Evolutionary conservation across 2,329 filamentous ascomycete genomes (phyloP).

Genomic region (Stachybotrys chartarum): DNA sequence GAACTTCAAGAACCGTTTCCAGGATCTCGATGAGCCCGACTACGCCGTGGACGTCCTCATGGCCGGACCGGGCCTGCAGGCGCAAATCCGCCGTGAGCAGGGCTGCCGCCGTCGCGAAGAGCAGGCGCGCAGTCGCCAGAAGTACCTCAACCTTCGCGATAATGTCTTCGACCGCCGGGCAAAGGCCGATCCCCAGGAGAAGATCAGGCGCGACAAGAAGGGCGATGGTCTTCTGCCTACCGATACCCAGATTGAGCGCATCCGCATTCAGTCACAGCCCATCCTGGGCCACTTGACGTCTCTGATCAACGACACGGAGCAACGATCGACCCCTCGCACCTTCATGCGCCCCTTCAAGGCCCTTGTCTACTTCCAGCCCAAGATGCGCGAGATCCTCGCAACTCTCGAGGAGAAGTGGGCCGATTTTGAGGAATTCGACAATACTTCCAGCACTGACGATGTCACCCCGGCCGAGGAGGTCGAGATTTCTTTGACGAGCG

Average conservation of each 20-base stretch:
- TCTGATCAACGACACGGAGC: slow-evolving; percentile 27
- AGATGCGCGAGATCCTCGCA: slow-evolving; percentile 29
- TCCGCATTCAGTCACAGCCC: slow-evolving; percentile 33
- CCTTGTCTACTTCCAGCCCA: slow-evolving; percentile 31
- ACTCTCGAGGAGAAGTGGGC: slow-evolving; percentile 34
- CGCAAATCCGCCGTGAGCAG: slow-evolving; percentile 31
- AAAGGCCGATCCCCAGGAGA: slow-evolving; percentile 10
- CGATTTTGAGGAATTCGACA: slow-evolving; percentile 23
- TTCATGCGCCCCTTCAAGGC: slow-evolving; percentile 34
- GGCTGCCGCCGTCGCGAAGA: slow-evolving; percentile 27
- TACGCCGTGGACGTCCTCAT: slow-evolving; percentile 33
- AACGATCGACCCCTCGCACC: slow-evolving; percentile 26
- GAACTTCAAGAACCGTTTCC: slow-evolving; percentile 35
- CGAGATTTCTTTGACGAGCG: slow-evolving; percentile 5
- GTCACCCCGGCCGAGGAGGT: slow-evolving; percentile 12
- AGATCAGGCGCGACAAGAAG: slow-evolving; percentile 13
- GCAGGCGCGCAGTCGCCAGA: slow-evolving; percentile 23
- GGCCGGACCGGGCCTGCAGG: slow-evolving; percentile 22
- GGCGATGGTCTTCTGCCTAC: slow-evolving; percentile 11
- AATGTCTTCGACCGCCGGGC: not conserved
- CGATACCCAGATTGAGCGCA: slow-evolving; percentile 22
- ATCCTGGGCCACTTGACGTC: slow-evolving; percentile 30
- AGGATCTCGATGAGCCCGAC: slow-evolving; percentile 23
- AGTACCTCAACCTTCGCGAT: slow-evolving; percentile 11
- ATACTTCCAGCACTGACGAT: slow-evolving; percentile 9